Evolutionary conservation across 139 green algal genomes (phyloP), one percentile per base, ranked within the genome.

Genomic region (Chlamydomonas schloesseri): DNA sequence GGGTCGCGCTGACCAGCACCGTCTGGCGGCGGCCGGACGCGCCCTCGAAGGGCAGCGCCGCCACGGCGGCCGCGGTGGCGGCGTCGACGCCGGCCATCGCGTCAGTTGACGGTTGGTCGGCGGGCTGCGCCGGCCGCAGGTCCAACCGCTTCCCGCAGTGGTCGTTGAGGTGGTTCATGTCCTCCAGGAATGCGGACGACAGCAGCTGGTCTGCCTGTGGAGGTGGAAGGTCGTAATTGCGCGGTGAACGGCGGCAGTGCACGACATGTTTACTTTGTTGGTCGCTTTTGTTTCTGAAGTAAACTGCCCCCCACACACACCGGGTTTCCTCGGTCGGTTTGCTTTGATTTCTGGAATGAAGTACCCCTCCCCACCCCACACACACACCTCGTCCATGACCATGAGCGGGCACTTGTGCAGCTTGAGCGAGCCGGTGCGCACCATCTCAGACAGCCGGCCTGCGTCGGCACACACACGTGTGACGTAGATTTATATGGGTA

Each of bases 391-490:
- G 65, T 91, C 83, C 24, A 91, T 71, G 15, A 91, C 65, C 78
- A 84, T 68, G n/a, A 84, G 13, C 1, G 42, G 64, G 64, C 78
- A 84, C 9, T 33, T 72, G 87, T 96, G 94, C 83, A 91, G 81
- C 53, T 84, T 86, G 58, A 98, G 92, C 2, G 72, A 57, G 47
- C 95, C 95, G 8, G 47, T 82, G 21, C 94, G 83, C 47, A 93
- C 89, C 14, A 99, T 92, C 87, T 99, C 97, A 0, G 95, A 93
- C n/a, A 99, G 68, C 4, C 98, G 90, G 2, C 98, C 76, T 83
- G 76, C 15, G 72, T 33, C 6, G 34, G n/a, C n/a, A n/a, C n/a
- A n/a, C 20, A 71, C n/a, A 50, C 42, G 8, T 50, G 42, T n/a
- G n/a, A n/a, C n/a, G n/a, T n/a, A n/a, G n/a, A n/a, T n/a, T n/a